Percentiles rank a stretch among this genome's conserved stretches.
Conservation (phyloP, 2,329 filamentous ascomycete genomes). For the Botryotinia convoluta region DNA sequence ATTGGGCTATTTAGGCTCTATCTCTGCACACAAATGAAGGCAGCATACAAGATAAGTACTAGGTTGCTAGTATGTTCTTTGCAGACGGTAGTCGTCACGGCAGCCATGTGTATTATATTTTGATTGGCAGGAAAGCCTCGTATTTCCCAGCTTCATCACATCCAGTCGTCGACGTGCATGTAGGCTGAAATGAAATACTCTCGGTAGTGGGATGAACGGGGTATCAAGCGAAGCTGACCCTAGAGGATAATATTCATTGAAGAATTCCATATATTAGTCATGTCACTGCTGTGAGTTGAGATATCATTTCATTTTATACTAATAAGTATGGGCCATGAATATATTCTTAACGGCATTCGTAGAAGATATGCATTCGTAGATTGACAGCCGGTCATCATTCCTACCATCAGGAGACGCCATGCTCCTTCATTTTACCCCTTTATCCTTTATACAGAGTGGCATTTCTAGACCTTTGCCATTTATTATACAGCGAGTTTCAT, state of each 20-base stretch:
- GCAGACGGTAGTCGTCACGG: conserved; percentile 7
- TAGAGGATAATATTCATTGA: not conserved
- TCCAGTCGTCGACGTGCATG: not conserved
- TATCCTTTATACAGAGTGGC: conserved; percentile 12
- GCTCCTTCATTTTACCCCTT: conserved; percentile 11
- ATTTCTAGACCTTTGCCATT: conserved; percentile 1
- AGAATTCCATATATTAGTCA: not conserved
- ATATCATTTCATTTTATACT: conserved; percentile 19
- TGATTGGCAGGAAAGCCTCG: conserved; percentile 2
- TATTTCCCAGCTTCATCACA: not conserved
- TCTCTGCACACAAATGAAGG: not conserved
- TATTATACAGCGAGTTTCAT: conserved; percentile 15
- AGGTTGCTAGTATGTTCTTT: not conserved
- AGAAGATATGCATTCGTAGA: not conserved
- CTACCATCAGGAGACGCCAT: conserved; percentile 14
- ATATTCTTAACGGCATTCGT: conserved; percentile 11
- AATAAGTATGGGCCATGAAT: conserved; percentile 5
- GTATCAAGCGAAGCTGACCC: not conserved
- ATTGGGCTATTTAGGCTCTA: not conserved
- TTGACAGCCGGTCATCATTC: conserved; percentile 14
- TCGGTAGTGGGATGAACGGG: not conserved
- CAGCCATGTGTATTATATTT: not conserved
- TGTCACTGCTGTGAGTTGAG: conserved; percentile 16
- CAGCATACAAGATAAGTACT: not conserved
- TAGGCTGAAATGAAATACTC: not conserved